Evolutionary conservation across 2,329 filamentous ascomycete species (phyloP), one percentile per base, ranked within the genome.

Genomic region (Alternaria sp.): DNA sequence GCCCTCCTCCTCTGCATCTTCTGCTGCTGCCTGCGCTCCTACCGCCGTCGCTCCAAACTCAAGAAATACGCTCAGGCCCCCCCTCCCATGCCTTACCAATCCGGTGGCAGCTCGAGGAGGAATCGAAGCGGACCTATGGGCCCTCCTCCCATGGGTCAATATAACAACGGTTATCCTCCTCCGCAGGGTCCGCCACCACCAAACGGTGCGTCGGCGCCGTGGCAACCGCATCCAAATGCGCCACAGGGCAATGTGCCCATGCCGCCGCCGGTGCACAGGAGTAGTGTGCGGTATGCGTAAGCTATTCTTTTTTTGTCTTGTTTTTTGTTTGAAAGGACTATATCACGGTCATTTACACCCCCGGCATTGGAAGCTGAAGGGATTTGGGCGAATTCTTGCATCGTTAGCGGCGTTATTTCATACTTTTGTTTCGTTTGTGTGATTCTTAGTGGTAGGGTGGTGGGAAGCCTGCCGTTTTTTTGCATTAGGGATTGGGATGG

Each of bases 1-100:
- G 83, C 97, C 6, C 74, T 96, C 17, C 25, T 79, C 15, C 77
- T 97, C 49, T 84, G 86, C 32, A 82, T 97, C 54, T 68, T 90
- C 11, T 86, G 86, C 74, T 97, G 93, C 81, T 85, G 90, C 71
- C 81, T 85, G 63, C 85, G 84, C 70, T 86, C 86, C 47, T 88
- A 67, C 71, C 73, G 71, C 45, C 75, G 76, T 54, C 66, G 76
- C 25, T 65, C 63, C 23, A 72, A 62, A 19, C 59, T 73, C 1
- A 65, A 64, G 40, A 68, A 68, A 47, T 67, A 63, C 32, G 67
- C 71, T 19, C 66, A 67, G 61, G 62, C 59, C 9, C 67, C 53
- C 17, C 65, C 62, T 12, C 65, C 49, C 19, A 57, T 62, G 51
- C 55, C 56, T 4, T 59, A 61, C 30, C 63, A 61, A n/a, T 23